Percentiles rank a stretch among this genome's conserved stretches.
These are phyloP conservation scores for Axilococcus clingmanii DNA, from an alignment of 139 green algal genomes.

Conservation along the genomic window DNA sequence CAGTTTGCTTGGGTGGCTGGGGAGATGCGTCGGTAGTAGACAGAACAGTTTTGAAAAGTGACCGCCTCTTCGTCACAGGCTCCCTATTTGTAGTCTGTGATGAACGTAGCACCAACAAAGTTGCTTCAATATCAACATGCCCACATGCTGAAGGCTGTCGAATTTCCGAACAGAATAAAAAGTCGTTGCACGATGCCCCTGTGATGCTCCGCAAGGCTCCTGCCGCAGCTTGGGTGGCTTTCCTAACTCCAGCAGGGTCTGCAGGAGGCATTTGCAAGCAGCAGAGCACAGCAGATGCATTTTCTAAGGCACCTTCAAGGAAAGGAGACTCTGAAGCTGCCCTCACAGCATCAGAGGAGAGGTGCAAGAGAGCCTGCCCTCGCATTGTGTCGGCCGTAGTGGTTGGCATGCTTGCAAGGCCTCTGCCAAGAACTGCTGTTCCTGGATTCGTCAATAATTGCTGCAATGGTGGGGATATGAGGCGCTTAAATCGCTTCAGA, in stretches of 20 bases:
- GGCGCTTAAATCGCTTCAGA: conserved; percentile 52
- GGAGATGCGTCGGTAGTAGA: too few species aligned
- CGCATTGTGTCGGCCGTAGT: conserved; percentile 39
- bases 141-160: conserved; percentile 4
- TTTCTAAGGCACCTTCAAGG: conserved; percentile 43
- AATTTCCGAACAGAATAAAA: conserved; percentile 52
- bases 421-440: conserved; percentile 45
- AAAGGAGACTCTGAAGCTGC: conserved; percentile 66
- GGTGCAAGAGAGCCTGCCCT: conserved; percentile 33
- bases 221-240: conserved; percentile 32
- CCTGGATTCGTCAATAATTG: conserved; percentile 14
- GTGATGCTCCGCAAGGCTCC: conserved; percentile 32
- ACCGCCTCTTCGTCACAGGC: too few species aligned
- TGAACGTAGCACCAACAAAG: conserved; percentile 34
- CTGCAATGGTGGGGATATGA: conserved; percentile 60
- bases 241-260: conserved; percentile 2
- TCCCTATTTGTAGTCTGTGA: too few species aligned
- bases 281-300: conserved; percentile 52
- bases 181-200: conserved; percentile 50
- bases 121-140: conserved; percentile 15
- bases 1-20: neutral
- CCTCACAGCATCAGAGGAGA: conserved; percentile 34
- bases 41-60: too few species aligned
- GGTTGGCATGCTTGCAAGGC: conserved; percentile 43
- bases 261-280: conserved; percentile 48